Evolutionary conservation across 2,329 filamentous ascomycete species (phyloP).

Genomic region (Fusarium proliferatum): DNA sequence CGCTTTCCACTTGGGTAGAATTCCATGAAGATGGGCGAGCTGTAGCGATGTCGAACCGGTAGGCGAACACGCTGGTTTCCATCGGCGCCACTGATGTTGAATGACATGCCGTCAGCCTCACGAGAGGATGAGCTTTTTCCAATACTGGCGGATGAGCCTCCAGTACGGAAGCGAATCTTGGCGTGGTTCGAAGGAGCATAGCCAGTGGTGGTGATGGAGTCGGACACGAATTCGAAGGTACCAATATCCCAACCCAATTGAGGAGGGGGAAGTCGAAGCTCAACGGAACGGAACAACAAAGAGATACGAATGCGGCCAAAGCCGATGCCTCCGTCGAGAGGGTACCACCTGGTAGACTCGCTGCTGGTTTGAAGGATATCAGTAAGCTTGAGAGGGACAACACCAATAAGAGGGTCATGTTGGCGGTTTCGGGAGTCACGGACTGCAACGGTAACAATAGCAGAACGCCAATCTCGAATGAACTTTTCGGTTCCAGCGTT

Average conservation of each 20-base stretch:
- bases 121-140: constrained; percentile 70
- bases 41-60: constrained; percentile 90
- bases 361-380: constrained; percentile 90
- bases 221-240: constrained; percentile 86
- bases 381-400: constrained; percentile 87
- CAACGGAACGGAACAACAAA: constrained; percentile 88
- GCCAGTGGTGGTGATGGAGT: constrained; percentile 72
- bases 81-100: constrained; percentile 60
- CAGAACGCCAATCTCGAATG: constrained; percentile 90
- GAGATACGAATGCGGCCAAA: constrained; percentile 92
- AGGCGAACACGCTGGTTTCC: constrained; percentile 69
- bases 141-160: constrained; percentile 81
- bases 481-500: constrained; percentile 96
- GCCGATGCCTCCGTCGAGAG: constrained; percentile 92
- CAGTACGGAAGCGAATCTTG: constrained; percentile 83
- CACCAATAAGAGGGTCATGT: constrained; percentile 93
- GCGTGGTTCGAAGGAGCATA: constrained; percentile 74
- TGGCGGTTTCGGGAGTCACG: constrained; percentile 90
- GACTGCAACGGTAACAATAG: constrained; percentile 87
- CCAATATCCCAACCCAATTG: constrained; percentile 96
- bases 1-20: constrained; percentile 78
- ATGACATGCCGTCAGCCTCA: constrained; percentile 64
- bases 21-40: constrained; percentile 90
- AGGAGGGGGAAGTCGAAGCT: constrained; percentile 83
- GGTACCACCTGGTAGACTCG: constrained; percentile 91